Conservation (phyloP, 1,284 basidiomycete genomes). For the Ganoderma lingzhi region DNA sequence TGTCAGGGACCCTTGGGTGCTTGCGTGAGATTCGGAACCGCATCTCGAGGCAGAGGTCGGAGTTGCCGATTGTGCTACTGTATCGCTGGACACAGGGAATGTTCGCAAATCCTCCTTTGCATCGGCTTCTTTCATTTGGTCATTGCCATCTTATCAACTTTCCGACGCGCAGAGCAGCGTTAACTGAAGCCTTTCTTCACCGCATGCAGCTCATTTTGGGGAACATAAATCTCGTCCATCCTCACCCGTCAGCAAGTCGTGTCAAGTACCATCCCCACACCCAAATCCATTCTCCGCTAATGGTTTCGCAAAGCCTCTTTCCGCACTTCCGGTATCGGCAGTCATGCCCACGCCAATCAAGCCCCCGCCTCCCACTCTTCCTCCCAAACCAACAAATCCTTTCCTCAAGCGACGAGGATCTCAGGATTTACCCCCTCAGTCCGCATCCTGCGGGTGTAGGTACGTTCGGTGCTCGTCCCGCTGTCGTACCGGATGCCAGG, state of each 20-base stretch:
- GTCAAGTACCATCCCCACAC: constrained; percentile 26
- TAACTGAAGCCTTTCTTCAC: background rate
- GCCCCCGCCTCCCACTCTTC: constrained; percentile 32
- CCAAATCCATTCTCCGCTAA: constrained; percentile 31
- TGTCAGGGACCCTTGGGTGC: background rate
- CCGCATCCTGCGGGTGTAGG: constrained; percentile 21
- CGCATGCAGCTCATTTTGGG: constrained; percentile 34
- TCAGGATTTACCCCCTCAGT: constrained; percentile 30
- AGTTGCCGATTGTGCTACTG: background rate
- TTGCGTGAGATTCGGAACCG: constrained; percentile 5
- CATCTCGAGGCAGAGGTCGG: background rate
- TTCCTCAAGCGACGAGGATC: constrained; percentile 43
- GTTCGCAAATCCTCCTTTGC: background rate
- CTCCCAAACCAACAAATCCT: constrained; percentile 46
- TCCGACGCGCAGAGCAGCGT: background rate
- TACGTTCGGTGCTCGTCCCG: constrained; percentile 20
- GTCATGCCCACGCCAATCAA: constrained; percentile 16
- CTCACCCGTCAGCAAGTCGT: constrained; percentile 20
- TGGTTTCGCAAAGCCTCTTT: constrained; percentile 2
- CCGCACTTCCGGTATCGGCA: constrained; percentile 5
- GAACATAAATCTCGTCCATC: constrained; percentile 27
- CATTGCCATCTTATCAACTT: background rate
- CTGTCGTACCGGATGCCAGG: constrained; percentile 24
- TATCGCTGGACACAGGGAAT: background rate
- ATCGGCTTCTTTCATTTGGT: background rate